Base-by-base conservation (phyloP, 129 eudicot species). In the Centella asiatica region DNA sequence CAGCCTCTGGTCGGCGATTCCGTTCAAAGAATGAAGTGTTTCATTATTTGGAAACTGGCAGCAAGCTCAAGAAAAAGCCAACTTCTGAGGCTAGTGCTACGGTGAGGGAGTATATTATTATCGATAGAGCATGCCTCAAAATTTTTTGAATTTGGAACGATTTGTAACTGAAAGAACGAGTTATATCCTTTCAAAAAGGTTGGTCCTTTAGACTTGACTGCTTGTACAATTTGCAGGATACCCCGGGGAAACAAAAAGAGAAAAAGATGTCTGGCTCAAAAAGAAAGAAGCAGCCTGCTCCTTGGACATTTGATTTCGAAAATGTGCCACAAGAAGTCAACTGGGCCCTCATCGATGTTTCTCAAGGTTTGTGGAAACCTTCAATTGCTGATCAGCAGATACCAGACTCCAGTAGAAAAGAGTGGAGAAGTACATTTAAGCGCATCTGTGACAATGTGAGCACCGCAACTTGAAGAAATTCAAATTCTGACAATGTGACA, bases 11-110 rank as follows among this genome's bases (percentile, higher is more conserved):
- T n/a, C 60, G 29, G 44, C 50, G 28, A 26, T 69, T 69, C 55
- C 60, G 73, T n/a, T 69, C 67, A 1, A 69, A 69, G 52, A 48
- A 22, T 1, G 74, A 69, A 50, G 74, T 69, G 60, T 52, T 69
- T 59, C 37, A 60, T 48, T 69, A 59, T 46, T 27, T 58, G 24
- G 74, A 69, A 34, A 69, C 74, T 2, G 74, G 67, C 47, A 48
- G 19, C 31, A 59, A 48, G 50, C 48, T 11, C 17, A 69, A 60
- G 60, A 69, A 25, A 25, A 59, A 36, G 61, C 5, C 37, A 59
- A 46, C 34, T 32, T 4, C 48, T 29, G 32, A 65, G 3, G 44
- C 36, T 22, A 58, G 23, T 49, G 60, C 22, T 32, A 51, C 11
- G 70, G 71, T 59, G 28, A 19, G 33, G 24, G 8, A 18, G 1